Evolutionary conservation across 495 filamentous ascomycete species (phyloP).

Genomic region (Neurospora pannonica): DNA sequence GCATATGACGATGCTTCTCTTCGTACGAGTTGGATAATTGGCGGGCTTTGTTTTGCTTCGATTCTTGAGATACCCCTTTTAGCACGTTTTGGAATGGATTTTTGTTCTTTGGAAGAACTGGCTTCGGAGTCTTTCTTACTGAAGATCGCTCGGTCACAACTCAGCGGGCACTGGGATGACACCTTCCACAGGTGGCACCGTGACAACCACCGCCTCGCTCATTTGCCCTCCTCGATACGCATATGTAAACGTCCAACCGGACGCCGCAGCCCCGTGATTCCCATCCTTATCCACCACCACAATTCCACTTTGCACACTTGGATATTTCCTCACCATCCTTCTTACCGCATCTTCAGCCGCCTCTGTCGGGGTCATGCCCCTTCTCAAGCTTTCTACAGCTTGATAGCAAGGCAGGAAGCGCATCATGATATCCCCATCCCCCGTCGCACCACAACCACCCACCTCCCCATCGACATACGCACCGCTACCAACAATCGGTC

Average conservation of each 20-base stretch:
- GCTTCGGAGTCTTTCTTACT: background rate
- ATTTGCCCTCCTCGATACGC: constrained; percentile 34
- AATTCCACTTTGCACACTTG: constrained; percentile 32
- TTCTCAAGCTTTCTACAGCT: constrained; percentile 37
- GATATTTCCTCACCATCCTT: constrained; percentile 36
- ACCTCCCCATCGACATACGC: constrained; percentile 41
- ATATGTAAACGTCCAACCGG: constrained; percentile 40
- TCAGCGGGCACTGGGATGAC: background rate
- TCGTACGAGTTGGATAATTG: background rate
- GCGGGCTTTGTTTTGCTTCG: background rate
- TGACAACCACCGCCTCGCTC: constrained; percentile 31
- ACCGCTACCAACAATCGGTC: constrained; percentile 38
- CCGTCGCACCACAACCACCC: constrained; percentile 40
- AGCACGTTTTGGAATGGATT: background rate
- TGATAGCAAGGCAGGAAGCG: constrained; percentile 42
- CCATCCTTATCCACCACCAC: constrained; percentile 35
- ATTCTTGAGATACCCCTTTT: background rate
- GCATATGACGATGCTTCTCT: background rate
- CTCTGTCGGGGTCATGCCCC: constrained; percentile 29
- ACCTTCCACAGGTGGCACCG: constrained; percentile 21
- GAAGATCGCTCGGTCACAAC: background rate
- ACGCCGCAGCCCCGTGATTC: constrained; percentile 35
- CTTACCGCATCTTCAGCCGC: constrained; percentile 37
- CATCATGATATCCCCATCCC: constrained; percentile 45
- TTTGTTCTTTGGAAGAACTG: background rate